Percentiles rank a stretch among this genome's conserved stretches.
Evolutionary conservation across 208 protist genomes (phyloP).

Genomic region (Acanthamoeba lugdunensis): DNA sequence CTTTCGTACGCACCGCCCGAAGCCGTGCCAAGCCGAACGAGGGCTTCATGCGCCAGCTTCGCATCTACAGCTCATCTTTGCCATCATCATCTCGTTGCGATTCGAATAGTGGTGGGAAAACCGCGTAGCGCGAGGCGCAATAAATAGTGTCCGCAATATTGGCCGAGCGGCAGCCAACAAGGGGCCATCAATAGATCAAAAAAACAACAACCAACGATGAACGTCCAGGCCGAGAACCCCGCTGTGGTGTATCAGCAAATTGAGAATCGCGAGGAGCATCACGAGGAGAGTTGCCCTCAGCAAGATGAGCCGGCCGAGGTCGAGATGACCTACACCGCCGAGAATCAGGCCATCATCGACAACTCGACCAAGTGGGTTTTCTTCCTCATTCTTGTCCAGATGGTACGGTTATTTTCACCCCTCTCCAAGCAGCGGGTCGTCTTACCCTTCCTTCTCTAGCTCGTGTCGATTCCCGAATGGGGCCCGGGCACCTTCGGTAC

Average conservation of each 20-base stretch:
- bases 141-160: not conserved
- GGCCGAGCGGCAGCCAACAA: too few relatives aligned
- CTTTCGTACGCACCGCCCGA: not conserved
- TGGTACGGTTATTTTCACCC: not conserved
- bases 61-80: not conserved
- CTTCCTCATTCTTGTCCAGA: constrained; percentile 24
- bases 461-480: not conserved
- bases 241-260: constrained; percentile 24
- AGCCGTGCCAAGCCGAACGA: not conserved
- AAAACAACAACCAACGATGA: not conserved
- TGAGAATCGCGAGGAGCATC: not conserved
- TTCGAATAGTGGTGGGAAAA: too few relatives aligned
- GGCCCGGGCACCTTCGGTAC: not conserved
- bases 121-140: too few relatives aligned
- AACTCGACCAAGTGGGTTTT: constrained; percentile 10
- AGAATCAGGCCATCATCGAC: constrained; percentile 7
- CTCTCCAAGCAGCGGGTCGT: not conserved
- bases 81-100: too few relatives aligned
- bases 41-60: constrained; percentile 1
- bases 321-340: not conserved
- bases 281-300: not conserved
- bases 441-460: not conserved
- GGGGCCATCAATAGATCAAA: not conserved
- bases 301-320: not conserved
- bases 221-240: not conserved